These are phyloP conservation scores for Skeletonema marinoi DNA, from an alignment of 108 stramenopile species.

Conservation along the genomic window DNA sequence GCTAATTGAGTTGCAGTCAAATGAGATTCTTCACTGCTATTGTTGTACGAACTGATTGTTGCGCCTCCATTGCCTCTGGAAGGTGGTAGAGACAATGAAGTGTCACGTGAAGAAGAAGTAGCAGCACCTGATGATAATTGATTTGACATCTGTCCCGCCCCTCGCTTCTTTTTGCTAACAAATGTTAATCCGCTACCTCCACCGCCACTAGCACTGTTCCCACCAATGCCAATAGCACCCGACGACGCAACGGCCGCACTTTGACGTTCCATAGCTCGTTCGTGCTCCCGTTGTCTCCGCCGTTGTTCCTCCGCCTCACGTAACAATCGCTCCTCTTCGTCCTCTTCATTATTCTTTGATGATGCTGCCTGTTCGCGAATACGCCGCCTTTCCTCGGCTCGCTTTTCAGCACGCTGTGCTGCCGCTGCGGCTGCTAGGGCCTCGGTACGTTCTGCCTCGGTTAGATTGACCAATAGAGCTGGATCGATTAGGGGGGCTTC, in stretches of 20 bases:
- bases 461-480: slow-evolving; percentile 56
- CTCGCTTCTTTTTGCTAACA: slow-evolving; percentile 66
- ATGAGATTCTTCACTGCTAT: slow-evolving; percentile 33
- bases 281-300: slow-evolving; percentile 19
- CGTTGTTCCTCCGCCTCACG: slow-evolving; percentile 17
- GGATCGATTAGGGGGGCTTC: slow-evolving; percentile 60
- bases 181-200: slow-evolving; percentile 26
- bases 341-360: slow-evolving; percentile 13
- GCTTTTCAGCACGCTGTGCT: slow-evolving; percentile 72
- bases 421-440: slow-evolving; percentile 69
- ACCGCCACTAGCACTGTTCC: neutral
- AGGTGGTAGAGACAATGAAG: neutral
- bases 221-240: neutral
- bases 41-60: neutral
- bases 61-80: neutral
- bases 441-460: slow-evolving; percentile 61
- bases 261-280: slow-evolving; percentile 15
- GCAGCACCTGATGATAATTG: neutral
- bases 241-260: neutral
- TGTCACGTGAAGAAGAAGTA: slow-evolving; percentile 5
- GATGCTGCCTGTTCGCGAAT: slow-evolving; percentile 21
- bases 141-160: slow-evolving; percentile 5
- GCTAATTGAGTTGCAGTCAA: slow-evolving; percentile 46
- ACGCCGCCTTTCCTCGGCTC: slow-evolving; percentile 48
- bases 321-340: slow-evolving; percentile 24